Evolutionary conservation across 75 land plant species (phyloP), one percentile per base, ranked within the genome.

Genomic region (Azolla pinnata): DNA sequence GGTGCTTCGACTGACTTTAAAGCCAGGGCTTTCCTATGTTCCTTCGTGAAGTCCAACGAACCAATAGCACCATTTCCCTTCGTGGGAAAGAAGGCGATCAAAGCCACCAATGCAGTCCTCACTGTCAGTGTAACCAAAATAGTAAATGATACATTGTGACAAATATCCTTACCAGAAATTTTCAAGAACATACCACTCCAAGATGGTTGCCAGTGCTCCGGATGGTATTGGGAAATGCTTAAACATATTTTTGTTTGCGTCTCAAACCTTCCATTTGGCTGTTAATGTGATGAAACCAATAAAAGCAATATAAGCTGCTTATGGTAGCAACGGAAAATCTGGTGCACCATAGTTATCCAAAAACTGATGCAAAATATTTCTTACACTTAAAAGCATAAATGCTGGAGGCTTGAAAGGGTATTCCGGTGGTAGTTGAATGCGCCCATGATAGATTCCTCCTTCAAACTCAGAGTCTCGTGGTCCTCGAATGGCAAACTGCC

Each of bases 161-260:
- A 60, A 52, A 35, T 51, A 23, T 17, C 16, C 44, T 23, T n/a
- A n/a, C n/a, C n/a, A n/a, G n/a, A n/a, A n/a, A n/a, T n/a, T n/a
- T n/a, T n/a, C n/a, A 23, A 46, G 17, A 7, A 14, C 42, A 25
- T 69, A 92, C 97, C 96, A 72, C 98, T 89, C 98, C 98, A 93
- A 0, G 98, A 93, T 72, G 98, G 98, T 52, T 89, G 98, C 98
- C 98, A 93, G 47, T 88, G 96, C 67, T 93, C 98, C 31, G 98
- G 98, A 67, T 93, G 96, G 68, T 89, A 76, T 53, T 88, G 87
- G 2, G 98, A 93, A 31, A 93, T 93, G 65, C 98, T 93, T 31
- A 93, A 60, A 57, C 97, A 92, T 28, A 92, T 92, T 68, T 92
- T 92, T 0, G 96, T 92, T 50, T 92, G 86, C 7, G 97, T 92